Percentiles rank a stretch among this genome's conserved stretches.
Evolutionary conservation across 1,284 basidiomycete genomes (phyloP).

Genomic region (Sporisorium reilianum): DNA sequence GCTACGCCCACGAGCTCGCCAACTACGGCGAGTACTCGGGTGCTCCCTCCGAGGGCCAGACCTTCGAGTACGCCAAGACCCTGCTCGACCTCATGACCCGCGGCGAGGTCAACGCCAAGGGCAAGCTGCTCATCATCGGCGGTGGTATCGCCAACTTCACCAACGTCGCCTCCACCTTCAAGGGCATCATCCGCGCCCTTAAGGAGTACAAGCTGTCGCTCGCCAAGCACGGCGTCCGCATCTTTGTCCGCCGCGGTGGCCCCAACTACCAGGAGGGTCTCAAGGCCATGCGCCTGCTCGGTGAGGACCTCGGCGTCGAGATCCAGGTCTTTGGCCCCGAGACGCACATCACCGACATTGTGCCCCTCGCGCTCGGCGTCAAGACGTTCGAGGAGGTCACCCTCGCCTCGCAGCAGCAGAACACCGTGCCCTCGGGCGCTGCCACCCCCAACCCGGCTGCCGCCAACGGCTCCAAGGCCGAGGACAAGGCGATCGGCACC

Average conservation of each 20-base stretch:
- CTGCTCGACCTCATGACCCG: constrained; percentile 98
- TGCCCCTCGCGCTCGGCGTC: constrained; percentile 93
- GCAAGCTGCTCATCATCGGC: constrained; percentile 99
- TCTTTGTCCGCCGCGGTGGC: constrained; percentile 94
- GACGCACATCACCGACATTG: constrained; percentile 98
- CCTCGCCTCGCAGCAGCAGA: constrained; percentile 71
- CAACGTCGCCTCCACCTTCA: constrained; percentile 99
- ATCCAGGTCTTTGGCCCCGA: constrained; percentile 97
- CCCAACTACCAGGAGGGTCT: constrained; percentile 99
- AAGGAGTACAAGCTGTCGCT: constrained; percentile 83
- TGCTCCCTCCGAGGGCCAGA: constrained; percentile 97
- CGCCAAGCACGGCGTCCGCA: constrained; percentile 65
- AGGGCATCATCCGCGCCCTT: constrained; percentile 97
- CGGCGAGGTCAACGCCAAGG: constrained; percentile 70
- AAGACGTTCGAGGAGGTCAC: constrained; percentile 66
- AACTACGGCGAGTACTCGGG: constrained; percentile 99
- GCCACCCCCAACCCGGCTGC: constrained; percentile 44
- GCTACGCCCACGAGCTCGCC: constrained; percentile 95
- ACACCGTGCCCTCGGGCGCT: constrained; percentile 58
- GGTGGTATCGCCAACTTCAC: constrained; percentile 99
- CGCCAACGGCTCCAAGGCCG: constrained; percentile 54
- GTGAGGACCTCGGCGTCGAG: constrained; percentile 95
- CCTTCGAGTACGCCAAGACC: constrained; percentile 99
- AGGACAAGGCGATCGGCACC: constrained; percentile 75
- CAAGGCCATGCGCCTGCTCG: constrained; percentile 97